These are phyloP conservation scores for Malassezia brasiliensis DNA, from an alignment of 1,284 basidiomycete genomes.

Conservation along the genomic window DNA sequence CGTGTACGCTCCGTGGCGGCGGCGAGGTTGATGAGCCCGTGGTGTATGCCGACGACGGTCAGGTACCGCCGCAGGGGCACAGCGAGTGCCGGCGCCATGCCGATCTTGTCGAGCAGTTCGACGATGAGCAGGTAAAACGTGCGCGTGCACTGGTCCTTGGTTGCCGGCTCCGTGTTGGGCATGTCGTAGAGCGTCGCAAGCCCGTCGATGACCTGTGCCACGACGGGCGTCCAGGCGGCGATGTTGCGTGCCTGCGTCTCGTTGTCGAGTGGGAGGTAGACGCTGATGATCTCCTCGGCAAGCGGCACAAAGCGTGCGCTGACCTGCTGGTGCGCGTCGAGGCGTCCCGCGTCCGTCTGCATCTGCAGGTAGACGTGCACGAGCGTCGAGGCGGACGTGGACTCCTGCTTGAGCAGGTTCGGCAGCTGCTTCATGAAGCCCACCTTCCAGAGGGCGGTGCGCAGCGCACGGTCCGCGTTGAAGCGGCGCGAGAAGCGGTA, in stretches of 20 bases:
- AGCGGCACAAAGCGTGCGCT: slow-evolving; percentile 84
- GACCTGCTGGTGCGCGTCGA: slow-evolving; percentile 69
- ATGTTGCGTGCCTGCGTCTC: slow-evolving; percentile 95
- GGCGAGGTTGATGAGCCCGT: slow-evolving; percentile 4
- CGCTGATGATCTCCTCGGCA: slow-evolving; percentile 77
- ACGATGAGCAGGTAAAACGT: slow-evolving; percentile 43
- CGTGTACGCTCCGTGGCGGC: slow-evolving; percentile 10
- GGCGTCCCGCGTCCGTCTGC: slow-evolving; percentile 87
- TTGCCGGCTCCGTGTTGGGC: not conserved
- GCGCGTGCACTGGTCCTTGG: slow-evolving; percentile 25
- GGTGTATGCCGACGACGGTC: slow-evolving; percentile 8
- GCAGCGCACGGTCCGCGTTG: slow-evolving; percentile 94
- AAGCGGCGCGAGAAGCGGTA: slow-evolving; percentile 95
- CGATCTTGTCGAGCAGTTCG: slow-evolving; percentile 33
- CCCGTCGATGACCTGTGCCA: slow-evolving; percentile 82
- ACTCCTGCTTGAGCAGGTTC: slow-evolving; percentile 96
- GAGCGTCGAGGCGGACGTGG: slow-evolving; percentile 85
- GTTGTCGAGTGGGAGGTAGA: slow-evolving; percentile 77
- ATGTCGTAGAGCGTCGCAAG: slow-evolving; percentile 50
- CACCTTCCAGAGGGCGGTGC: slow-evolving; percentile 97
- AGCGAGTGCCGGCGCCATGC: slow-evolving; percentile 9
- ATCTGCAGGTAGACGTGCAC: slow-evolving; percentile 84
- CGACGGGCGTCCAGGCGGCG: slow-evolving; percentile 91
- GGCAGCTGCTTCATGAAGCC: slow-evolving; percentile 99
- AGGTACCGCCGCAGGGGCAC: slow-evolving; percentile 14